Percentiles rank a stretch among this genome's conserved stretches.
These are phyloP conservation scores for Auriculariales sp. DNA, from an alignment of 768 basidiomycete genomes.

Conservation along the genomic window DNA sequence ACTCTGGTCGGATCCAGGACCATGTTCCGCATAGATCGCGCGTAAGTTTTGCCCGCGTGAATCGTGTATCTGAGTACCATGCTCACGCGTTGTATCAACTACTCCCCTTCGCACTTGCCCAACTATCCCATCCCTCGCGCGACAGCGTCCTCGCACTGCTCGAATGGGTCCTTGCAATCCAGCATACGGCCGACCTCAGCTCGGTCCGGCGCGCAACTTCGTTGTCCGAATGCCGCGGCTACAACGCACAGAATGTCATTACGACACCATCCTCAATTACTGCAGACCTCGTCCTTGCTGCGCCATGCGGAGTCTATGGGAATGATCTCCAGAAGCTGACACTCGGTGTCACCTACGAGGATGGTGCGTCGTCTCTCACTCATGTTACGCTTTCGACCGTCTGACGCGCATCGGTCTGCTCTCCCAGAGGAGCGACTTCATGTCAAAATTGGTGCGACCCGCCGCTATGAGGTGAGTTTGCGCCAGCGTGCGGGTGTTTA, in stretches of 20 bases:
- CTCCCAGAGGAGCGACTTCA: not conserved
- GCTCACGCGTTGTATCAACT: too few species aligned
- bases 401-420: not conserved
- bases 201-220: too few species aligned
- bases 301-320: constrained; percentile 47
- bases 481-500: too few species aligned
- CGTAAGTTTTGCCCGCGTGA: too few species aligned
- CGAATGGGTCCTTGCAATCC: too few species aligned
- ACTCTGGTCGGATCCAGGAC: too few species aligned
- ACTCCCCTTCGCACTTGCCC: too few species aligned
- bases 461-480: constrained; percentile 61
- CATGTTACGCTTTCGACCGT: not conserved
- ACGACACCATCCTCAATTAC: constrained; percentile 24
- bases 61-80: too few species aligned
- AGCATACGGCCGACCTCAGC: too few species aligned
- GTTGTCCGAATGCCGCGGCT: constrained; percentile 28
- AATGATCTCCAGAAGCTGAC: constrained; percentile 31
- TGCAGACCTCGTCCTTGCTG: constrained; percentile 38
- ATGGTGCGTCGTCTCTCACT: constrained; percentile 8
- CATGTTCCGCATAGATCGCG: too few species aligned
- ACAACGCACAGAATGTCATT: constrained; percentile 31
- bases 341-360: constrained; percentile 44
- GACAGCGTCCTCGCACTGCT: too few species aligned
- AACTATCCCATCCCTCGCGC: too few species aligned
- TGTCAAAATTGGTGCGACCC: constrained; percentile 21